phyloP scores from a whole-genome alignment of 2,329 filamentous ascomycete species.

The Aspergillus calidoustus region DNA sequence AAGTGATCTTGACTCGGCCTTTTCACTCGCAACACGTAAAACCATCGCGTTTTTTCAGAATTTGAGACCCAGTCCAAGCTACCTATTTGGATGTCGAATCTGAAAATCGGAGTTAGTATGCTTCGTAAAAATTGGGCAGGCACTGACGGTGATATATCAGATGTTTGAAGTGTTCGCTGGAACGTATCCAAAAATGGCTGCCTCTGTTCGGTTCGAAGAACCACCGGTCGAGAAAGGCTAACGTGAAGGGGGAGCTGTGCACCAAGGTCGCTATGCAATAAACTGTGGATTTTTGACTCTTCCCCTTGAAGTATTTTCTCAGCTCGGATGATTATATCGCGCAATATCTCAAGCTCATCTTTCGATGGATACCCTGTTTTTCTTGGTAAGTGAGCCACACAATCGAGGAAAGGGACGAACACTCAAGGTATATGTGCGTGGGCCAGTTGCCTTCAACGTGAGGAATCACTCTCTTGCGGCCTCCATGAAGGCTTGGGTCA shows the following conservation, averaged over 20 bases:
- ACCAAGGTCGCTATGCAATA: conserved; percentile 77
- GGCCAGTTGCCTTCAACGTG: conserved; percentile 93
- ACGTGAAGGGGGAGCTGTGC: conserved; percentile 83
- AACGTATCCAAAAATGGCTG: conserved; percentile 68
- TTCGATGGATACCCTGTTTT: conserved; percentile 46
- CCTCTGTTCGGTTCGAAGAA: conserved; percentile 73
- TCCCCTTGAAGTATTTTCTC: conserved; percentile 45
- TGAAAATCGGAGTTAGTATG: conserved; percentile 39
- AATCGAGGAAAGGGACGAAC: conserved; percentile 52
- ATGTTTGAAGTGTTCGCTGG: conserved; percentile 47
- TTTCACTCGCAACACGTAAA: conserved; percentile 74
- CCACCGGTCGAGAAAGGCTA: conserved; percentile 82
- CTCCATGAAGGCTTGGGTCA: conserved; percentile 82
- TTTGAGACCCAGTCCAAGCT: conserved; percentile 69
- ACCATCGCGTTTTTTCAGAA: conserved; percentile 72
- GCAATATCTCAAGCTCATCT: conserved; percentile 38
- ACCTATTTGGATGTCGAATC: conserved; percentile 52
- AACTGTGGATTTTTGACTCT: conserved; percentile 61
- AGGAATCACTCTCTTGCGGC: conserved; percentile 78
- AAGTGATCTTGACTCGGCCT: conserved; percentile 58
- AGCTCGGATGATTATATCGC: conserved; percentile 33
- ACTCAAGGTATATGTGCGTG: conserved; percentile 89
- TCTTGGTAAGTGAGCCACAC: conserved; percentile 20
- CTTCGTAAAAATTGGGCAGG: neutral
- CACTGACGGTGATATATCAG: conserved; percentile 52